phyloP scores from a whole-genome alignment of 352 stramenopile genomes.

The Phytopythium kandeliae region DNA sequence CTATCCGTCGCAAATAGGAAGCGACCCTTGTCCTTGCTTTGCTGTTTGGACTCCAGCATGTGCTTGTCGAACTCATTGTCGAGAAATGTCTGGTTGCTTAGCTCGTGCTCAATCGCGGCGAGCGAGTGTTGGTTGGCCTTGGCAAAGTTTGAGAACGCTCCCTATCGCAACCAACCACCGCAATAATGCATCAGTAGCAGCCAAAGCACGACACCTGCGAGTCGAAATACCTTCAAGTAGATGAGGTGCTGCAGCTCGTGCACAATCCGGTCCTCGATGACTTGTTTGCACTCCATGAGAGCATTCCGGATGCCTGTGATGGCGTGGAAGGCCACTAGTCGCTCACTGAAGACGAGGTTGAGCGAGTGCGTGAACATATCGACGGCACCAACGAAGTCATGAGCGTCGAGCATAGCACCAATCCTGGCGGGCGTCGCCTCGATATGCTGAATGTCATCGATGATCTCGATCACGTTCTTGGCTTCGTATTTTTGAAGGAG shows the following conservation, averaged over 20 bases:
- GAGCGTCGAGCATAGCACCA: conserved; percentile 39
- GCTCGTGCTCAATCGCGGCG: conserved; percentile 59
- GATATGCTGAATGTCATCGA: conserved; percentile 82
- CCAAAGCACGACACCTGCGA: no score
- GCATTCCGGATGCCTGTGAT: conserved; percentile 69
- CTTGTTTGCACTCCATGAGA: conserved; percentile 84
- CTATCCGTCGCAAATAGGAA: conserved; percentile 4
- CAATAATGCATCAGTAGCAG: no score
- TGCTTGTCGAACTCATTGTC: conserved; percentile 63
- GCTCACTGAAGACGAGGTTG: conserved; percentile 78
- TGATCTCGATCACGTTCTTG: conserved; percentile 80
- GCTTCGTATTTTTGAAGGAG: conserved; percentile 79
- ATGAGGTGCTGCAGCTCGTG: conserved; percentile 63
- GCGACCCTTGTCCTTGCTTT: conserved; percentile 10
- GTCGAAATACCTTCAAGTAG: conserved; percentile 74
- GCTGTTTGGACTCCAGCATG: conserved; percentile 30
- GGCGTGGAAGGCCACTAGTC: conserved; percentile 71
- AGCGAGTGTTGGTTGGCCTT: conserved; percentile 68
- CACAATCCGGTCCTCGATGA: conserved; percentile 76
- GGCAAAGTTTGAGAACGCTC: conserved; percentile 51
- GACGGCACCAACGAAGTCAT: conserved; percentile 55
- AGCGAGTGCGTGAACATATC: conserved; percentile 70
- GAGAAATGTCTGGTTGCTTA: conserved; percentile 50
- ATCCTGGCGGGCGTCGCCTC: conserved; percentile 68
- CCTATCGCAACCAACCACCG: conserved; percentile 10